These are phyloP conservation scores for Eleusine indica DNA, from an alignment of 176 grass and related monocot genomes.

Conservation along the genomic window DNA sequence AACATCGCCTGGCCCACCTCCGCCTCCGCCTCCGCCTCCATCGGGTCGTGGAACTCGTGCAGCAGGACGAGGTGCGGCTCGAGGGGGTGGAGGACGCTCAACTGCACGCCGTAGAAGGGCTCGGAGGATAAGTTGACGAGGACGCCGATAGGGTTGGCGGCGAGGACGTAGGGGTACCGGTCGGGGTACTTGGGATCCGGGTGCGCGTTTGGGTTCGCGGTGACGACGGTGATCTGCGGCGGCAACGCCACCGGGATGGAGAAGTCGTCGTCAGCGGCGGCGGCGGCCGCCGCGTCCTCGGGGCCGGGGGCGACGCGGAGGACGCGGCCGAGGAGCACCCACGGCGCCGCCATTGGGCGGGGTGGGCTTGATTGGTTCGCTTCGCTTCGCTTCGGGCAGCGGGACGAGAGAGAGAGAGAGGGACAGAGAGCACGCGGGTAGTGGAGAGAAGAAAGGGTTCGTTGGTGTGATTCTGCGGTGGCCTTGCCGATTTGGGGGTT, in stretches of 20 bases:
- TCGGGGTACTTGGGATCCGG: not conserved
- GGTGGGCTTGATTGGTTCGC: not conserved
- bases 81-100: not conserved
- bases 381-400: not conserved
- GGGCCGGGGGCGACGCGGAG: not conserved
- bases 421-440: not conserved
- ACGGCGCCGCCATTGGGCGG: not conserved
- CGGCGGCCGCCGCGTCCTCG: not conserved
- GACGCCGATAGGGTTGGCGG: not conserved
- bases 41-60: not conserved
- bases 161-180: not conserved
- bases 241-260: not conserved
- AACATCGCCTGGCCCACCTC: not conserved
- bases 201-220: not conserved
- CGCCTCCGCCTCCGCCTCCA: not conserved
- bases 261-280: not conserved
- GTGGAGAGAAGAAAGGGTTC: not conserved
- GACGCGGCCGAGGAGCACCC: conserved; percentile 11
- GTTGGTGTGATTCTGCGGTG: not conserved
- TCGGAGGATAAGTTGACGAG: not conserved
- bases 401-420: not conserved
- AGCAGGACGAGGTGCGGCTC: not conserved
- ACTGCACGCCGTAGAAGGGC: not conserved
- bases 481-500: not conserved
- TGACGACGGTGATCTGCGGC: not conserved